Evolutionary conservation across 306 rosid genomes (phyloP), one percentile per base, ranked within the genome.

Genomic region (Coriaria nepalensis): DNA sequence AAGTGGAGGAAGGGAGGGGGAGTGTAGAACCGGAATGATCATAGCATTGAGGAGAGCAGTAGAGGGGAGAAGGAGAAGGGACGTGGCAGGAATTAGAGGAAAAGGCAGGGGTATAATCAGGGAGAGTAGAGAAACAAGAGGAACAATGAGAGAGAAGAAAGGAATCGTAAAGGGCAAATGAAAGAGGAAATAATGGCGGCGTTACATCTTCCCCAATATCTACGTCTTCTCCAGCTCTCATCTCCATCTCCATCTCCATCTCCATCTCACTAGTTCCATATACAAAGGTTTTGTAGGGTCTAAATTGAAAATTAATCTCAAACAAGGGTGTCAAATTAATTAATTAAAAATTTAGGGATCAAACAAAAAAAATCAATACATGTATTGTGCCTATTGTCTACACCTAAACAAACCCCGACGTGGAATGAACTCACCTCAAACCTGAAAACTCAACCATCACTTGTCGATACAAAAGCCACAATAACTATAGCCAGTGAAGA

Each of bases 401-500:
- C n/a, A n/a, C n/a, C n/a, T n/a, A n/a, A n/a, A n/a, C n/a, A n/a
- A n/a, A n/a, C n/a, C n/a, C n/a, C n/a, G n/a, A n/a, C n/a, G n/a
- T n/a, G n/a, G n/a, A n/a, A n/a, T n/a, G n/a, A n/a, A n/a, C n/a
- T n/a, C n/a, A n/a, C n/a, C n/a, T n/a, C n/a, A n/a, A n/a, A n/a
- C n/a, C n/a, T n/a, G n/a, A 54, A 15, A 57, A 35, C 37, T 68
- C 50, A 85, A 38, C 95, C 92, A 64, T 71, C 86, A 42, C 77
- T 81, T 13, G 95, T 84, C 67, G 72, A 61, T 37, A n/a, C 61
- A 61, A 90, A 68, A 50, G 93, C 90, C 55, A 84, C 69, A 72
- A 84, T 48, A 60, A 84, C 97, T 6, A 79, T 53, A 57, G 43
- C 42, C 20, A 90, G 75, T 0, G 95, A 69, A 43, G 69, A 62